Evolutionary conservation across 495 filamentous ascomycete genomes (phyloP), one percentile per base, ranked within the genome.

Genomic region (Aspergillus olivimuriae): DNA sequence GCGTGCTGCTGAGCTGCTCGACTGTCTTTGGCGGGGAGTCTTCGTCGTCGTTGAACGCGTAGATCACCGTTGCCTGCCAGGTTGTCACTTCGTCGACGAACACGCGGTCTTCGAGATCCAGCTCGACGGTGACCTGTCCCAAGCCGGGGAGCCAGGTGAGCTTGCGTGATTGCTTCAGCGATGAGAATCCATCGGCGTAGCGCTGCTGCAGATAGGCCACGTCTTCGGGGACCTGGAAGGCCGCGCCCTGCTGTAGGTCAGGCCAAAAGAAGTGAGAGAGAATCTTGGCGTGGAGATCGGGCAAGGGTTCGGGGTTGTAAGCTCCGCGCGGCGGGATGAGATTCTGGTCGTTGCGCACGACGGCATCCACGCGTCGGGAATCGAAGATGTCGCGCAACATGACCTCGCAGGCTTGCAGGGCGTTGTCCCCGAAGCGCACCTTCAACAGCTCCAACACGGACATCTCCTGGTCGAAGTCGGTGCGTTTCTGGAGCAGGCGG

Each of bases 261-360:
- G 94, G 91, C 92, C 92, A 99, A 71, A 91, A 99, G 52, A 94
- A 79, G n/a, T 86, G 78, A 0, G 88, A 95, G 4, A 97, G 69
- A 36, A 97, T 90, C 43, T 90, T 86, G 5, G 88, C 78, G 47
- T 90, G 83, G n/a, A 84, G 48, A 10, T 73, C 65, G n/a, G 70
- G 68, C 10, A 48, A 46, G 7, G n/a, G n/a, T n/a, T n/a, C n/a
- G n/a, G n/a, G n/a, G n/a, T n/a, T n/a, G n/a, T n/a, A n/a, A n/a
- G n/a, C n/a, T n/a, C n/a, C n/a, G n/a, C n/a, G n/a, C n/a, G n/a
- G n/a, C n/a, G n/a, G n/a, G n/a, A n/a, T n/a, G n/a, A 57, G 57
- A 35, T 51, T 64, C 66, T 68, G 57, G 21, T 75, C 74, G 23
- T 70, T 73, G 12, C 78, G 63, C 22, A 94, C 86, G 19, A 70